These are phyloP conservation scores for Coemansia sp. DNA, from an alignment of 192 early-diverging fungal species.

Conservation along the genomic window DNA sequence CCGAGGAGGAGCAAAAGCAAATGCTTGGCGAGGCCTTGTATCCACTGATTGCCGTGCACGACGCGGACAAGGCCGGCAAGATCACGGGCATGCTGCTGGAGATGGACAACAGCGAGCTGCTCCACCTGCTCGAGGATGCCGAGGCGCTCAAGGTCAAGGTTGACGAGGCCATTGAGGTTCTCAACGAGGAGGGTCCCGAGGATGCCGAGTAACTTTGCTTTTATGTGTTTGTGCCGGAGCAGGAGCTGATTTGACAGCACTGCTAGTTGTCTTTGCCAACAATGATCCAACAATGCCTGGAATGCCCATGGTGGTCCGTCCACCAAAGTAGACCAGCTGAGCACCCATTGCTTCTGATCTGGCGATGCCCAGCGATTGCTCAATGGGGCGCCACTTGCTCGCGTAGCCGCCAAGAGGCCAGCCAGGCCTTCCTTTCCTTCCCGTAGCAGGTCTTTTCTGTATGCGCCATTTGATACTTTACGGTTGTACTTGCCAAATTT, in stretches of 20 bases:
- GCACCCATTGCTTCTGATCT: not conserved
- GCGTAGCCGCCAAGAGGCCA: no score
- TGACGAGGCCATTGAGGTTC: constrained; percentile 78
- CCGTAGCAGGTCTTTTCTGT: no score
- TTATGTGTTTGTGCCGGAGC: no score
- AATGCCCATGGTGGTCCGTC: not conserved
- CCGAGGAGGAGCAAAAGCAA: constrained; percentile 89
- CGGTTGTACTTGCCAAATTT: no score
- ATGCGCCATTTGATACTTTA: no score
- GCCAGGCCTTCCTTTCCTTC: no score
- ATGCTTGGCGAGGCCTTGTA: constrained; percentile 95
- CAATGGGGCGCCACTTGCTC: no score
- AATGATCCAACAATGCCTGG: not conserved
- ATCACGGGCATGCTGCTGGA: constrained; percentile 99
- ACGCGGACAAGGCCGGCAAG: constrained; percentile 84
- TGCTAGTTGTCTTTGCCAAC: not conserved
- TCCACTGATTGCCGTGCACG: constrained; percentile 67
- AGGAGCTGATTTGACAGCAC: no score
- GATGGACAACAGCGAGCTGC: constrained; percentile 94
- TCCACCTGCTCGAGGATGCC: constrained; percentile 80
- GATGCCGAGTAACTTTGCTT: constrained; percentile 7
- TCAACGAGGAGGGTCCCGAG: constrained; percentile 52
- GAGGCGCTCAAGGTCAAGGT: constrained; percentile 80
- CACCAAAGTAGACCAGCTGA: not conserved
- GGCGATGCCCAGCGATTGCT: no score